A percentile compares a stretch with the other conserved stretches of the same genome.
These are phyloP conservation scores for Haplosporangium gracile DNA, from an alignment of 192 early-diverging fungal species.

Conservation along the genomic window DNA sequence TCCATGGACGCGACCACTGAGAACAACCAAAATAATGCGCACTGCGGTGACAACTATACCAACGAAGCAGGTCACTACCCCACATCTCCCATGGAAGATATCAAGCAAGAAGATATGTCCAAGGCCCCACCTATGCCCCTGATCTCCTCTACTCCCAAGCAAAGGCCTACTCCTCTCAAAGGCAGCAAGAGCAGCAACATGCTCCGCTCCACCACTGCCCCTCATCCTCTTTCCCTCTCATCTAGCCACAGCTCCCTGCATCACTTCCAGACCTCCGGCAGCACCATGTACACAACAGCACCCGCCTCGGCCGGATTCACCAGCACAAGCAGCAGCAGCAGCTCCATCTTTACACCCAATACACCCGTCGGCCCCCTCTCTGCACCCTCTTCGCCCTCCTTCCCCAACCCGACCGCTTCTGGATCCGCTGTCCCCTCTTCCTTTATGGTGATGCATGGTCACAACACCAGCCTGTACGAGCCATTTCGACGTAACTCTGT, in stretches of 20 bases:
- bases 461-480: slow-evolving; percentile 42
- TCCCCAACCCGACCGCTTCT: slow-evolving; percentile 17
- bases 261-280: slow-evolving; percentile 42
- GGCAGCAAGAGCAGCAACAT: slow-evolving; percentile 48
- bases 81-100: slow-evolving; percentile 30
- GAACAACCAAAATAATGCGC: slow-evolving; percentile 11
- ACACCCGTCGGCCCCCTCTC: slow-evolving; percentile 40
- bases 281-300: slow-evolving; percentile 23
- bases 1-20: slow-evolving; percentile 28
- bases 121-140: slow-evolving; percentile 12
- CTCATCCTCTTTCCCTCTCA: slow-evolving; percentile 42
- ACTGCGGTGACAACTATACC: slow-evolving; percentile 13
- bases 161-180: slow-evolving; percentile 22
- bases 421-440: slow-evolving; percentile 24
- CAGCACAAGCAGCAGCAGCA: slow-evolving; percentile 17
- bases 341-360: slow-evolving; percentile 16
- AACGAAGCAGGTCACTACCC: slow-evolving; percentile 1
- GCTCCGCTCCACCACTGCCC: slow-evolving; percentile 38
- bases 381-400: slow-evolving; percentile 41
- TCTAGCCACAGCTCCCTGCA: slow-evolving; percentile 33
- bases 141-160: slow-evolving; percentile 21
- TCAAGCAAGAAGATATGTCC: slow-evolving; percentile 42
- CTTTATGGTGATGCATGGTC: slow-evolving; percentile 50
- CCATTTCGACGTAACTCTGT: slow-evolving; percentile 53
- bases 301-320: slow-evolving; percentile 18